These are phyloP conservation scores for Cladosporium sp. DNA, from an alignment of 2,329 filamentous ascomycete genomes.

Conservation along the genomic window DNA sequence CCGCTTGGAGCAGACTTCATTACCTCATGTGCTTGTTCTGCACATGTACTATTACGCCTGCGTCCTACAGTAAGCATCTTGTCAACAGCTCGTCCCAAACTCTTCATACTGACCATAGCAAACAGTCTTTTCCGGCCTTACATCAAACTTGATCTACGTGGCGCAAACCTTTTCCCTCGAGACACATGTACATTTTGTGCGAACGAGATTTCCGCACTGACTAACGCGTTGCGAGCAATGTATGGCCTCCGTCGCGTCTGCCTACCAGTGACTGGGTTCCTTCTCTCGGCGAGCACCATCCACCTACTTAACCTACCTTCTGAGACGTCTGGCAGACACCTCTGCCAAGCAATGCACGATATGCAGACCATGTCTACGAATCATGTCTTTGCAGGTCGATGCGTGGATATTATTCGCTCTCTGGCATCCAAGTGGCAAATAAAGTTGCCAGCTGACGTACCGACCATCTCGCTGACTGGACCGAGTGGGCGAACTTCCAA, in stretches of 20 bases:
- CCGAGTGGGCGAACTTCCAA: conserved; percentile 13
- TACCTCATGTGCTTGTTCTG: conserved; percentile 66
- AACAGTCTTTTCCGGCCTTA: conserved; percentile 69
- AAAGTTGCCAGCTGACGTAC: conserved; percentile 36
- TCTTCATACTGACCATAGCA: conserved; percentile 41
- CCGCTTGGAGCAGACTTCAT: conserved; percentile 62
- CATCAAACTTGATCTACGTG: conserved; percentile 56
- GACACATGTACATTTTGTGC: conserved; percentile 57
- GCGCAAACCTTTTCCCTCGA: conserved; percentile 58
- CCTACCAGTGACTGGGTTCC: conserved; percentile 35
- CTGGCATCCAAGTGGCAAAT: conserved; percentile 42
- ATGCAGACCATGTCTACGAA: conserved; percentile 40
- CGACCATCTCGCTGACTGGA: conserved; percentile 26
- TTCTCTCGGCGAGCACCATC: conserved; percentile 40
- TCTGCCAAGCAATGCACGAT: conserved; percentile 39
- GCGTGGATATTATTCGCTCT: conserved; percentile 39
- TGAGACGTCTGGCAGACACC: conserved; percentile 32
- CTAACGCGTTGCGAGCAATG: conserved; percentile 39
- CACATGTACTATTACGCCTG: conserved; percentile 35
- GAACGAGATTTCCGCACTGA: conserved; percentile 40
- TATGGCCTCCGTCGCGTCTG: conserved; percentile 40
- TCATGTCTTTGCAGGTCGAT: conserved; percentile 40
- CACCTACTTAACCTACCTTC: conserved; percentile 42
- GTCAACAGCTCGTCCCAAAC: not conserved
- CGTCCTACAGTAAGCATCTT: conserved; percentile 57